These are phyloP conservation scores for Schizochytrium sp. DNA, from an alignment of 108 stramenopile species.

Conservation along the genomic window DNA sequence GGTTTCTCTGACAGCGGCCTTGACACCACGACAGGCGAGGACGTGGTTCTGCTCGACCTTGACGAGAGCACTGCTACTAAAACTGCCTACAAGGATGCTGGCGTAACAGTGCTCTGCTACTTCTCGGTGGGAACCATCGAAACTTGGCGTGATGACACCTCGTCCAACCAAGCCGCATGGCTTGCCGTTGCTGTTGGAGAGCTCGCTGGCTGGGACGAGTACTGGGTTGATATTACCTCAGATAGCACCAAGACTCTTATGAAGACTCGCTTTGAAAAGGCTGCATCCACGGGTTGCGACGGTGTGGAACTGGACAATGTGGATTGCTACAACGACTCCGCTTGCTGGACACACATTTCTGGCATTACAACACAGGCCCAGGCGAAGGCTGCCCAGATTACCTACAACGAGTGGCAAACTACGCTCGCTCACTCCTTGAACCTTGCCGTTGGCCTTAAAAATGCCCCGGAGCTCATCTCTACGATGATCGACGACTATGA, in stretches of 20 bases:
- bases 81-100: not conserved
- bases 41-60: conserved; percentile 17
- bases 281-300: not conserved
- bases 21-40: not conserved
- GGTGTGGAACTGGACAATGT: conserved; percentile 51
- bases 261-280: not conserved
- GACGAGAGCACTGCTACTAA: not conserved
- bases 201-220: conserved; percentile 51
- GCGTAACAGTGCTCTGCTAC: conserved; percentile 41
- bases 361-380: not conserved
- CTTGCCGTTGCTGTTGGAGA: not conserved
- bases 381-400: conserved; percentile 60
- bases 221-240: conserved; percentile 55
- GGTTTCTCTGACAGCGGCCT: conserved; percentile 18
- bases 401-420: conserved; percentile 61
- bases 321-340: not conserved
- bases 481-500: conserved; percentile 61
- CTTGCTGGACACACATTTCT: conserved; percentile 25
- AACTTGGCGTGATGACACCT: not conserved
- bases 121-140: conserved; percentile 48
- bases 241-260: not conserved
- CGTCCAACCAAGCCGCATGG: conserved; percentile 20
- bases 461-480: conserved; percentile 8
- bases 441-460: conserved; percentile 61
- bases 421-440: conserved; percentile 14